Evolutionary conservation across 2,329 filamentous ascomycete species (phyloP), one percentile per base, ranked within the genome.

Genomic region (Cercospora sp.): DNA sequence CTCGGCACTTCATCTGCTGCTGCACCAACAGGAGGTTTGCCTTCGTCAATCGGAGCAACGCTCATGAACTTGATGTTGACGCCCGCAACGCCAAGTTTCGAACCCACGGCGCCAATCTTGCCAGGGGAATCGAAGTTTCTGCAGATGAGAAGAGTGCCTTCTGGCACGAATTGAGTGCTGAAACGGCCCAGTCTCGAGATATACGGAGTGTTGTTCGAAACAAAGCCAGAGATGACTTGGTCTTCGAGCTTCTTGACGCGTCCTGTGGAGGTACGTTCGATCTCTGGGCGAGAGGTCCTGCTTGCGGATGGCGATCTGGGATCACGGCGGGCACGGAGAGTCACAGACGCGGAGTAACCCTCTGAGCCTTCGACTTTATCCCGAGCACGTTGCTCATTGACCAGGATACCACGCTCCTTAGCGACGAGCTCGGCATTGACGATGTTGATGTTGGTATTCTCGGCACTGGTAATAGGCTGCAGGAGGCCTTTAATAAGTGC

Each of bases 51-150:
- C 8, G 85, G 85, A 59, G 86, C 85, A 0, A 94, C 91, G 75
- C 87, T 89, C 92, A 94, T 95, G 76, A 90, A 93, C 57, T 86
- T 86, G 77, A 94, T 92, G 75, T 95, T 95, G 63, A 95, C 88
- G 0, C 87, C 88, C 42, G 90, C 86, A 42, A 84, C 84, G 0
- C 91, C 92, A 28, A 94, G 80, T 62, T 89, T 84, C 67, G 85
- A 89, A 0, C 92, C 92, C 2, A 95, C 91, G 42, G 88, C 88
- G 2, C 92, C 92, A 77, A 95, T 94, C 83, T 93, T 94, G 10
- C 92, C 92, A 0, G 91, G 91, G 71, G 89, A 86, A 75, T 95
- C 91, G 74, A 91, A 93, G 80, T 94, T 94, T 75, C 92, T 87
- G 74, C 92, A 86, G 68, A 94, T 90, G n/a, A 94, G 82, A 67